These are phyloP conservation scores for Fusarium palustre DNA, from an alignment of 2,329 filamentous ascomycete species.

Conservation along the genomic window DNA sequence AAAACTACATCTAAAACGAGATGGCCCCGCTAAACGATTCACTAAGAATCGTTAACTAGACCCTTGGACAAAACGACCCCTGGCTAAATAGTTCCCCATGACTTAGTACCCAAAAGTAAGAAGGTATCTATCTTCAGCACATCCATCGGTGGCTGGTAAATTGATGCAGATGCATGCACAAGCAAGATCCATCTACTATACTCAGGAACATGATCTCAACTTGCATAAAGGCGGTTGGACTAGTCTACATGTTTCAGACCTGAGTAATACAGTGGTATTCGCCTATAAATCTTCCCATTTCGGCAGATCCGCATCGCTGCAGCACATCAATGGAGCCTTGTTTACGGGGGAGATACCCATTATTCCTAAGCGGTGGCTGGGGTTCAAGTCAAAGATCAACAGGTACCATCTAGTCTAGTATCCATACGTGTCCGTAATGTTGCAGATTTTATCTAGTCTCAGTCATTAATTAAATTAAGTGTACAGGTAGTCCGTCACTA, in stretches of 20 bases:
- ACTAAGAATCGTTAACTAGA: not conserved
- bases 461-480: slow-evolving; percentile 2
- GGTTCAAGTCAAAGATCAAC: slow-evolving; percentile 25
- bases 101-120: too few relatives aligned
- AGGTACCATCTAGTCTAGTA: slow-evolving; percentile 28
- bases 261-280: not conserved
- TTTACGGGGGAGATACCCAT: not conserved
- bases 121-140: not conserved
- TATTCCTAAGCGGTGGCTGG: slow-evolving; percentile 24
- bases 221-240: slow-evolving; percentile 10
- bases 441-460: not conserved
- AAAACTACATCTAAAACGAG: slow-evolving; percentile 6
- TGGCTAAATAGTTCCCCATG: not conserved
- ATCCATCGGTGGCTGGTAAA: slow-evolving; percentile 3
- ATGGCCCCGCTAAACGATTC: slow-evolving; percentile 1
- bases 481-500: slow-evolving; percentile 16
- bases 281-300: slow-evolving; percentile 22
- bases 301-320: slow-evolving; percentile 7
- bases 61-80: not conserved
- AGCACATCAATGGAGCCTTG: slow-evolving; percentile 1
- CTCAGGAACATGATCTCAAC: slow-evolving; percentile 29
- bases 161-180: slow-evolving; percentile 1
- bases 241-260: slow-evolving; percentile 30
- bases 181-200: slow-evolving; percentile 3
- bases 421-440: not conserved